Evolutionary conservation across 2,329 filamentous ascomycete species (phyloP), one percentile per base, ranked within the genome.

Genomic region (Botryotinia convoluta): DNA sequence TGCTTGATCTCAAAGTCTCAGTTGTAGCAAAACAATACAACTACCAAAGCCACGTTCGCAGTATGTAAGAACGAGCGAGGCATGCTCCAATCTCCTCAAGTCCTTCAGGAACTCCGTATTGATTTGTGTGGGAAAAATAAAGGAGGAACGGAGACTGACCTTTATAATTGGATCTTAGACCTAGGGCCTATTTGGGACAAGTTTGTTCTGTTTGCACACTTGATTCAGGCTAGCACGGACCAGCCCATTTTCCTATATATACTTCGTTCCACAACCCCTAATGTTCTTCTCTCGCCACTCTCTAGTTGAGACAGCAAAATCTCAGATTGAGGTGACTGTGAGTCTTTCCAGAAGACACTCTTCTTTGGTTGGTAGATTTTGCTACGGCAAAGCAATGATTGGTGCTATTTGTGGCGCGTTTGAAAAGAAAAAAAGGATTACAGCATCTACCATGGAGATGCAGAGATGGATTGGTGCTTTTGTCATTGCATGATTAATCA

Each of bases 371-470:
- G 26, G 26, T n/a, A n/a, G 48, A n/a, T 54, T n/a, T 54, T 16
- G 26, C 26, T 54, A 26, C 48, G 48, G 48, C 48, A 54, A 29
- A 54, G 48, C n/a, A 54, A 54, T 7, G 26, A 16, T 16, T 8
- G 48, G 48, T 54, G 26, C 26, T 54, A 14, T n/a, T 54, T 0
- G 26, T 29, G 48, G 3, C 4, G 12, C 1, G 5, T 54, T 16
- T 29, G 12, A 29, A 16, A 3, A 7, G 5, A 16, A 7, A n/a
- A n/a, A 3, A 29, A 16, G 5, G 0, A n/a, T 26, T 54, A 8
- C 5, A 29, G 12, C 2, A 7, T 29, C 26, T n/a, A 16, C 6
- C 12, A 16, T 16, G 5, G 2, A 16, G 16, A 54, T 54, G 12
- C 26, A 29, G 12, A 16, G 1, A n/a, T n/a, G 12, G 2, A 8